phyloP scores from a whole-genome alignment of 306 rosid genomes.

The Chamaecrista fasciculata region DNA sequence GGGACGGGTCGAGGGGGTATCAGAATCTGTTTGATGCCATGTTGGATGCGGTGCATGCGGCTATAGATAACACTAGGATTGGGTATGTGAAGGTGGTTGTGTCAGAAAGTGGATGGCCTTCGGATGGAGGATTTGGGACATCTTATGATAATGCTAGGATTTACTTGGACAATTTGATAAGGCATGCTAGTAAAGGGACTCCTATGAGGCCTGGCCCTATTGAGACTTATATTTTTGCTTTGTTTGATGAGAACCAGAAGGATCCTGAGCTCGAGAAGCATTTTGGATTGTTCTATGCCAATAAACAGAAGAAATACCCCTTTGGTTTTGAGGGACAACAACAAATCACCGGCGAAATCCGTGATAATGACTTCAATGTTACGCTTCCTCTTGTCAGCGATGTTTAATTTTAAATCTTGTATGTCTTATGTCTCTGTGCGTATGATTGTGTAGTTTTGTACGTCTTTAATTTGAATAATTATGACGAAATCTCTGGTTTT shows the following conservation, averaged over 20 bases:
- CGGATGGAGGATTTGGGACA: constrained; percentile 47
- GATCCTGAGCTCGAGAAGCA: constrained; percentile 36
- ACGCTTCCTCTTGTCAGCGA: constrained; percentile 39
- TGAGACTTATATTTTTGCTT: constrained; percentile 39
- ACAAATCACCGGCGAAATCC: background rate
- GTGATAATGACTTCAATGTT: constrained; percentile 17
- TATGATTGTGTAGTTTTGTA: too few relatives aligned
- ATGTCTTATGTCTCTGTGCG: too few relatives aligned
- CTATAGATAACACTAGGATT: constrained; percentile 49
- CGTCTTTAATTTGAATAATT: too few relatives aligned
- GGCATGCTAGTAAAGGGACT: constrained; percentile 53
- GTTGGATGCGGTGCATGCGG: constrained; percentile 52
- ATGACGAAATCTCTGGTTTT: too few relatives aligned
- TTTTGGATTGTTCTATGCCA: constrained; percentile 38
- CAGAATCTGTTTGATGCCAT: constrained; percentile 65
- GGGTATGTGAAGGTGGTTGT: constrained; percentile 57
- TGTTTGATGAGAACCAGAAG: constrained; percentile 48
- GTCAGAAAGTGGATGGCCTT: constrained; percentile 76
- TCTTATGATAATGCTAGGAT: constrained; percentile 45
- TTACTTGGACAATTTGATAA: constrained; percentile 48
- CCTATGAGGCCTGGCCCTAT: constrained; percentile 52
- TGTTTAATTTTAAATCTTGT: too few relatives aligned
- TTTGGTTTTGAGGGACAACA: constrained; percentile 41
- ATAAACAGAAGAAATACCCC: constrained; percentile 41
- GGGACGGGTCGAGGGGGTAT: constrained; percentile 47